Evolutionary conservation across 345 rosid species (phyloP), one percentile per base, ranked within the genome.

Genomic region (Gossypium ekmanianum): DNA sequence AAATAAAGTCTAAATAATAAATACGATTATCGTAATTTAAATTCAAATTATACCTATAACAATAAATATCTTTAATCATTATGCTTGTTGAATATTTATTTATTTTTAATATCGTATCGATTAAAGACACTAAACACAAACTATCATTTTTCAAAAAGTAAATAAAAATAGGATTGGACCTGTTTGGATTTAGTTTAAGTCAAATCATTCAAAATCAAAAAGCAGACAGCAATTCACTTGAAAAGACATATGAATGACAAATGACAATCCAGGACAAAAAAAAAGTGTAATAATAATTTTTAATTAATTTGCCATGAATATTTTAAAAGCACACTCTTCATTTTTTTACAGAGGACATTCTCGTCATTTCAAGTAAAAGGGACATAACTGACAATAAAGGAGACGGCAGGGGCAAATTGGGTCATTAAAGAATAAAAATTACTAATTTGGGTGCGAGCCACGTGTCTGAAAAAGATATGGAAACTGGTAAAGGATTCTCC

Each of bases 1-100:
- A 34, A 0, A 4, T 0, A 34, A 34, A 34, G 0, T 0, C 0
- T 4, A 0, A 34, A 34, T 34, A 34, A 4, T 4, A 34, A 34
- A 34, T 0, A 29, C 0, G 6, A 34, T 0, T 29, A 34, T 4
- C 1, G 6, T 4, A 0, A 34, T 0, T 34, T 0, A 4, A 34
- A 34, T 0, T 0, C 0, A 34, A 34, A 34, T 34, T 34, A 34
- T 34, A 34, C 1, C 0, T 34, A 4, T 0, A 29, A 3, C 1
- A 3, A 4, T 29, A 29, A 29, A 4, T 29, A 29, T 29, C 0
- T 4, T 29, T 29, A 27, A 27, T 3, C 0, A 27, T 27, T 27
- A 27, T 2, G 4, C 24, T 1, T 1, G 29, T 0, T 29, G 5
- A 29, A 29, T 29, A 29, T 29, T 4, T 29, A 29, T 29, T 29